A percentile compares a stretch with the other conserved stretches of the same genome.
Conservation (phyloP, 106 monocot species). For the Gastrodia elata region DNA sequence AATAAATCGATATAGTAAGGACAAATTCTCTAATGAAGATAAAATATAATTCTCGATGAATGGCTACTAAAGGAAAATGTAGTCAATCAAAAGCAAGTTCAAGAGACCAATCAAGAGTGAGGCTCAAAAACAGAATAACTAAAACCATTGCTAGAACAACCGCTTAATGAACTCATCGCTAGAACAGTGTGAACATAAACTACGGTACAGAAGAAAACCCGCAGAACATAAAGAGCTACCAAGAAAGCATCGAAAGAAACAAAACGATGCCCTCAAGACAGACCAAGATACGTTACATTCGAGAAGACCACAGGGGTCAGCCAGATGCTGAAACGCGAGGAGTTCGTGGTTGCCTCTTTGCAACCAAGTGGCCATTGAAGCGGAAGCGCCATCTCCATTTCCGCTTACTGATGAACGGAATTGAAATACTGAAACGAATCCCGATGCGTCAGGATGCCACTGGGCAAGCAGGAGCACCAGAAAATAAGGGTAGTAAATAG, state of each 20-base stretch:
- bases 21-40: background rate
- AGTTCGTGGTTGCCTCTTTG: background rate
- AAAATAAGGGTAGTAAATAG: background rate
- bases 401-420: background rate
- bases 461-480: background rate
- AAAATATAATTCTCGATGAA: background rate
- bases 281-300: slow-evolving; percentile 13
- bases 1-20: background rate
- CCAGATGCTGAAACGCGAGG: slow-evolving; percentile 9
- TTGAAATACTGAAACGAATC: background rate
- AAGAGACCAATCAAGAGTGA: background rate
- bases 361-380: slow-evolving; percentile 20
- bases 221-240: slow-evolving; percentile 2
- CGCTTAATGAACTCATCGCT: background rate
- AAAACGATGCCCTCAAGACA: background rate
- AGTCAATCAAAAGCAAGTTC: background rate
- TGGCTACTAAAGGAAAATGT: background rate
- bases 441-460: background rate
- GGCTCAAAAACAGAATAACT: background rate
- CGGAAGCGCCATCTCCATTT: slow-evolving; percentile 35
- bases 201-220: background rate
- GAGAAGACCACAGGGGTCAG: slow-evolving; percentile 7
- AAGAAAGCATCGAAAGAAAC: background rate
- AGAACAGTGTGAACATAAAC: background rate
- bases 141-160: background rate